phyloP scores from a whole-genome alignment of 1,284 basidiomycete species.

The Pascua guehoae region DNA sequence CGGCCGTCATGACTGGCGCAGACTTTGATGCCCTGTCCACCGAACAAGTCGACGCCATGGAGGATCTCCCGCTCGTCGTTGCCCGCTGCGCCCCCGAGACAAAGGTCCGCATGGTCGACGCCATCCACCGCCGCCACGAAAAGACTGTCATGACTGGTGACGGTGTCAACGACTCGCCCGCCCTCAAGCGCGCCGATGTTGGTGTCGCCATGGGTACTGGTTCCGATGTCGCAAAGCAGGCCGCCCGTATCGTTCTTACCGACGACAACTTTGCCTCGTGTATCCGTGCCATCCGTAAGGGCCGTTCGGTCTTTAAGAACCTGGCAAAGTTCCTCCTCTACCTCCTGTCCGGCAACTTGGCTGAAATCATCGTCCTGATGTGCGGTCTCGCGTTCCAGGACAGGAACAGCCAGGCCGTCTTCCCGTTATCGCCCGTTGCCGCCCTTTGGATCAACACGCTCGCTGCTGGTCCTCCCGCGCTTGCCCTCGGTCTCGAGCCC shows the following conservation, averaged over 20 bases:
- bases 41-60: slow-evolving; percentile 58
- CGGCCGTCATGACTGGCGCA: slow-evolving; percentile 54
- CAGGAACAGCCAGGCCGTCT: slow-evolving; percentile 57
- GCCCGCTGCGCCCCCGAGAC: slow-evolving; percentile 58
- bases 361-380: slow-evolving; percentile 59
- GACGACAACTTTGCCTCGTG: slow-evolving; percentile 73
- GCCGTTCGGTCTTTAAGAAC: slow-evolving; percentile 56
- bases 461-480: slow-evolving; percentile 57
- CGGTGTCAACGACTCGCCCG: slow-evolving; percentile 61
- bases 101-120: slow-evolving; percentile 59
- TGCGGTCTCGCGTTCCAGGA: slow-evolving; percentile 69
- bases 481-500: slow-evolving; percentile 61
- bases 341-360: slow-evolving; percentile 59
- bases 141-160: slow-evolving; percentile 52
- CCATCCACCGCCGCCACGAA: slow-evolving; percentile 54
- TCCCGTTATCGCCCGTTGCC: slow-evolving; percentile 64
- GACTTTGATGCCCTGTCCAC: slow-evolving; percentile 65
- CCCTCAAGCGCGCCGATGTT: slow-evolving; percentile 59
- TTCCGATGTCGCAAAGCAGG: slow-evolving; percentile 63
- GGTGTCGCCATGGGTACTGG: slow-evolving; percentile 70
- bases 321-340: slow-evolving; percentile 52
- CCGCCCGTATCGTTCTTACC: slow-evolving; percentile 62
- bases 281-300: slow-evolving; percentile 63
- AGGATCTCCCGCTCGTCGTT: slow-evolving; percentile 58
- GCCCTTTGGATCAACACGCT: slow-evolving; percentile 60